phyloP scores from a whole-genome alignment of 2,329 filamentous ascomycete species.

The Penicillium crustosum region DNA sequence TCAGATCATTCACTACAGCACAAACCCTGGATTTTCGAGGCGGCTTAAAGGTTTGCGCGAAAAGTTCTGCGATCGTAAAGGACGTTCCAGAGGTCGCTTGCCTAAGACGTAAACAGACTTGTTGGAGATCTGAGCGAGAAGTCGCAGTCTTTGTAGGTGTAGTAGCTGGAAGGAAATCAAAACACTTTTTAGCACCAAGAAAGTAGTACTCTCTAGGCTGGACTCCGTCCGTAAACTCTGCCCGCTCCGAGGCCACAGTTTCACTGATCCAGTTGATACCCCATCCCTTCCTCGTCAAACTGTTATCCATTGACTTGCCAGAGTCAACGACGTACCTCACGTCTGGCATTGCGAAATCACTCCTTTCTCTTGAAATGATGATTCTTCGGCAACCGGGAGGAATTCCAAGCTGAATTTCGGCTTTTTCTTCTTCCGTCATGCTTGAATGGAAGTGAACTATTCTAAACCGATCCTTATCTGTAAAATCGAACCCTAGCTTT shows the following conservation, averaged over 20 bases:
- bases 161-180: conserved; percentile 34
- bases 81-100: conserved; percentile 39
- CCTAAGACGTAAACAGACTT: conserved; percentile 47
- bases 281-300: conserved; percentile 33
- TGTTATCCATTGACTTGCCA: conserved; percentile 43
- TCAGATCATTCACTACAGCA: conserved; percentile 33
- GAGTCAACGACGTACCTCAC: conserved; percentile 53
- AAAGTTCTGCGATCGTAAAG: conserved; percentile 37
- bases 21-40: conserved; percentile 41
- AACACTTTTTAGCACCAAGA: conserved; percentile 44
- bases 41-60: conserved; percentile 49
- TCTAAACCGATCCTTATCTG: conserved; percentile 41
- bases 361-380: conserved; percentile 54
- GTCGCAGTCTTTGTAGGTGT: conserved; percentile 40
- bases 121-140: conserved; percentile 46
- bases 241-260: conserved; percentile 50
- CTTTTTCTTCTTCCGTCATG: neutral
- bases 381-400: conserved; percentile 48
- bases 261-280: conserved; percentile 49
- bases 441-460: conserved; percentile 51
- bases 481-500: conserved; percentile 43
- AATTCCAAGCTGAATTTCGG: conserved; percentile 17
- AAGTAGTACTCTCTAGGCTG: conserved; percentile 52
- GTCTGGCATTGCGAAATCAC: conserved; percentile 53
- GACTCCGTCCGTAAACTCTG: conserved; percentile 53